Conservation (phyloP, 106 monocot species). For the Allium fistulosum region DNA sequence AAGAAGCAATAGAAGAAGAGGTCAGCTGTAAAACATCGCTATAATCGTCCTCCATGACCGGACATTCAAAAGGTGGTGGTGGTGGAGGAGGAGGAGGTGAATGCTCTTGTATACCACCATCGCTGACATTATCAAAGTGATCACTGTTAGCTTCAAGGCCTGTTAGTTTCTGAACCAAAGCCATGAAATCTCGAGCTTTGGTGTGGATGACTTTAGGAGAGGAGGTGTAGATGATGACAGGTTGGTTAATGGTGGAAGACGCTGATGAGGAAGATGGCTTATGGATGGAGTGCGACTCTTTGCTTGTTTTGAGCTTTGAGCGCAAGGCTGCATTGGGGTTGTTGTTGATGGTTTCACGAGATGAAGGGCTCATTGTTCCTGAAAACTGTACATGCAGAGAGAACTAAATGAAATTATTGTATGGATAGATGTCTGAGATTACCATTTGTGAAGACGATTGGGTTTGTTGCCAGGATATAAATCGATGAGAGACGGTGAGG, state of each 20-base stretch:
- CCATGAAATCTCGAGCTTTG: conserved; percentile 39
- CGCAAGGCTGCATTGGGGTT: not conserved
- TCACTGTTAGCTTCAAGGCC: conserved; percentile 8
- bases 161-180: conserved; percentile 58
- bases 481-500: not conserved
- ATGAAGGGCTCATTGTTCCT: not conserved
- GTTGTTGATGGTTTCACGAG: not conserved
- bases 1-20: not conserved
- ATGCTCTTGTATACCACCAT: not conserved
- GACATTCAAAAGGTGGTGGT: too few species aligned
- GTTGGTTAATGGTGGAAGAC: conserved; percentile 12
- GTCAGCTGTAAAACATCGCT: not conserved
- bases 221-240: conserved; percentile 46
- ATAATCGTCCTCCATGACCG: too few species aligned
- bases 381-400: not conserved
- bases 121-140: not conserved
- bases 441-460: not conserved
- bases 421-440: not conserved
- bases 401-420: not conserved
- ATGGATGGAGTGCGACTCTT: not conserved
- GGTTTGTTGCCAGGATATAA: not conserved
- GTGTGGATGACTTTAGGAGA: conserved; percentile 54
- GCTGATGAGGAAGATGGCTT: not conserved
- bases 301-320: not conserved
- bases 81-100: not conserved